Conservation (phyloP, 148 eudicot species). For the Arctostaphylos glauca region DNA sequence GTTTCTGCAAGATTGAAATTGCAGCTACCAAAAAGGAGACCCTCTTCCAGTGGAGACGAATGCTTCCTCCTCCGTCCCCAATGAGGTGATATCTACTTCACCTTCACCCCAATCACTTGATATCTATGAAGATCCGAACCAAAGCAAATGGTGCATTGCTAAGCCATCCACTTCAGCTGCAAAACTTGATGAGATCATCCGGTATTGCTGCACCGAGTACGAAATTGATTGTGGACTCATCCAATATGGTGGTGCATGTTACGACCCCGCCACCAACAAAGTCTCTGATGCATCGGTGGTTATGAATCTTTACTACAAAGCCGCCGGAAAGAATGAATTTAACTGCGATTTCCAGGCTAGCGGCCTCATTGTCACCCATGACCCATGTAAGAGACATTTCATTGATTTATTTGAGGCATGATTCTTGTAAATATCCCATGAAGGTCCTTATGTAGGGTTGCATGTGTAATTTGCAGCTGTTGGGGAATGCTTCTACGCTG, state of each 20-base stretch:
- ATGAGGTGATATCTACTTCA: background rate
- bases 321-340: background rate
- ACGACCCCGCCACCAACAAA: background rate
- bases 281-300: constrained; percentile 18
- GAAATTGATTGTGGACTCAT: background rate
- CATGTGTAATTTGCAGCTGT: constrained; percentile 10
- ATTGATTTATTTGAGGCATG: background rate
- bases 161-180: constrained; percentile 10
- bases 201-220: background rate
- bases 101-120: background rate
- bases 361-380: constrained; percentile 15
- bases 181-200: constrained; percentile 10
- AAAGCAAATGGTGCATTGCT: background rate
- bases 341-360: background rate
- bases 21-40: background rate
- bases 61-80: background rate
- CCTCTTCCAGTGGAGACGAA: background rate
- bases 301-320: constrained; percentile 9
- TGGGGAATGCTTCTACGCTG: background rate
- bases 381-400: constrained; percentile 4
- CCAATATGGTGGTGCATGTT: background rate
- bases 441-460: background rate
- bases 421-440: too few relatives aligned
- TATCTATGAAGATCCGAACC: too few relatives aligned
- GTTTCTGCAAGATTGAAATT: background rate